Conservation (phyloP, 2,329 filamentous ascomycete species). For the Colletotrichum sp. region DNA sequence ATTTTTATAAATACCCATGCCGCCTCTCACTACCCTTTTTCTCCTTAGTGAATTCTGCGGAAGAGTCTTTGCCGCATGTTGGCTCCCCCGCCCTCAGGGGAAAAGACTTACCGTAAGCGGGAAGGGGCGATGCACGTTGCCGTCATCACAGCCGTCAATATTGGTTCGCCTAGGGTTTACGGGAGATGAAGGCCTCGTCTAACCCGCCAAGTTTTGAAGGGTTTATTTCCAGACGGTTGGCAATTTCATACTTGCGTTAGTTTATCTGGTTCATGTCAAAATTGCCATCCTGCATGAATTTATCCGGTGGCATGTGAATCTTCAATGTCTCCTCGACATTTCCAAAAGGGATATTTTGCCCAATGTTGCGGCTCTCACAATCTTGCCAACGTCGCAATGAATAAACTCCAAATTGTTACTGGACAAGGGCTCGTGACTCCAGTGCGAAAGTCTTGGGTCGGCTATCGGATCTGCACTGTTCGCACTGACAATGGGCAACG, state of each 20-base stretch:
- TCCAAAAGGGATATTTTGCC: not conserved
- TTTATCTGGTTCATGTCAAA: not conserved
- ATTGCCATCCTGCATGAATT: not conserved
- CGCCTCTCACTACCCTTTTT: not conserved
- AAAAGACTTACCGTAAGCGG: not conserved
- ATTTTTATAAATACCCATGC: not conserved
- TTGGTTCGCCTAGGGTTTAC: not conserved
- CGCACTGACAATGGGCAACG: constrained; percentile 2
- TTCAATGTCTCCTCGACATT: not conserved
- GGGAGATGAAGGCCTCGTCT: not conserved
- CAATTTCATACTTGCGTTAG: not conserved
- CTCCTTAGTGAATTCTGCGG: not conserved
- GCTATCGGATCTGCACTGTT: constrained; percentile 16
- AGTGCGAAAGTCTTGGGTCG: not conserved
- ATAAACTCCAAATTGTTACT: not conserved
- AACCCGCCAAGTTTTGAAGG: not conserved
- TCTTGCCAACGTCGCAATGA: not conserved
- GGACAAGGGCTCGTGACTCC: not conserved
- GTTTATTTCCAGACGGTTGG: not conserved
- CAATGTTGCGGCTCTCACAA: not conserved
- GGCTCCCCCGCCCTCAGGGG: not conserved
- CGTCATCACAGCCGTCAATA: not conserved
- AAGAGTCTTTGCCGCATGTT: not conserved
- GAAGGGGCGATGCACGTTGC: not conserved
- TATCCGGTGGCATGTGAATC: not conserved